Base-by-base conservation (phyloP, 2,329 filamentous ascomycete genomes). In the Ascochyta rabiei region DNA sequence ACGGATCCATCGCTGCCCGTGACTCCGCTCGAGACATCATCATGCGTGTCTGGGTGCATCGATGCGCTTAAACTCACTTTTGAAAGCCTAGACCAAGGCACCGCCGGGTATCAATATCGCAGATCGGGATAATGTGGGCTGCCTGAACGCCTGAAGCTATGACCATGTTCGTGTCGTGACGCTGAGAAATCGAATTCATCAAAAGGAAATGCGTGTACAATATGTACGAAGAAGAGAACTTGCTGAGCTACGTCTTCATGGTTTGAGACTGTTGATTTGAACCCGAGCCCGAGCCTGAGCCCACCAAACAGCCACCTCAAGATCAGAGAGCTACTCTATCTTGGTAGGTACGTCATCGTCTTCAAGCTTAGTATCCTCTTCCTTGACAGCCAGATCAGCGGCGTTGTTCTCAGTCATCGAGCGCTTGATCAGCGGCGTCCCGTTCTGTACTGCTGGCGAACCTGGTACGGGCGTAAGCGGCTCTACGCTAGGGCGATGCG, bases 391-490 rank as follows among this genome's bases (percentile, higher is more conserved):
- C 7, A 45, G 43, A 26, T 60, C 55, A 19, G 57, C 63, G 30
- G 48, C 53, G 34, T 48, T 56, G 24, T 60, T 55, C 19, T 66
- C 66, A 6, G 58, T 53, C 26, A 63, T 28, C 2, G 66, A 52
- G 10, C 59, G 62, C 21, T 62, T 65, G 13, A 62, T 7, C 16
- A 56, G 34, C 8, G 63, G 62, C 4, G 69, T 63, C 8, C 64
- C 63, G n/a, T 57, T 67, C 35, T 64, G 66, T 8, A 70, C 56
- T 6, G 70, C 68, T 30, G 71, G 71, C 9, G 70, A 73, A 8
- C 71, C 70, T 21, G 71, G 70, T 3, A 73, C 66, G 3, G 72
- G 72, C 3, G 72, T 75, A 2, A 75, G 63, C 2, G 72, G 72
- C 57, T 75, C 72, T 2, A 75, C 71, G 40, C 70, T 75, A 3